These are phyloP conservation scores for Nepenthes alata DNA, from an alignment of 179 eudicot genomes.

Conservation along the genomic window DNA sequence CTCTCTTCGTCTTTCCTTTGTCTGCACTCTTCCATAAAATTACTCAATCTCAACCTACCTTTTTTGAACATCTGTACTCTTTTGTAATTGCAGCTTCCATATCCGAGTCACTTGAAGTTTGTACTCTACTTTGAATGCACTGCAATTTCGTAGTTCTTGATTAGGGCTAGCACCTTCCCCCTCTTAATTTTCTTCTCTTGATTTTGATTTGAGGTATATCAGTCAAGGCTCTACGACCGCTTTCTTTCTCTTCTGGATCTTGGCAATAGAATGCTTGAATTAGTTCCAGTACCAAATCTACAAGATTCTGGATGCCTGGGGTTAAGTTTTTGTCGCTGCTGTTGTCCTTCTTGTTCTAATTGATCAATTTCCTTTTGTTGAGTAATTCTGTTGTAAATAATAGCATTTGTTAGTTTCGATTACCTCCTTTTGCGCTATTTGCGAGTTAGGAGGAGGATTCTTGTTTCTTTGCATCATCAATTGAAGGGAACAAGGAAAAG, in stretches of 20 bases:
- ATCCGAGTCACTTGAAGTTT: background rate
- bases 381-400: constrained; percentile 6
- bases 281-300: constrained; percentile 18
- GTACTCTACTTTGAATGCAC: background rate
- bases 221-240: too few relatives aligned
- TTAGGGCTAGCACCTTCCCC: constrained; percentile 6
- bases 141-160: constrained; percentile 7
- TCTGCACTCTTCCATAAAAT: constrained; percentile 10
- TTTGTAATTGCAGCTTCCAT: background rate
- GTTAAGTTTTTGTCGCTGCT: too few relatives aligned
- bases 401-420: background rate
- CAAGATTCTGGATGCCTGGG: constrained; percentile 9
- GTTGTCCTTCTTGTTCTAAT: too few relatives aligned
- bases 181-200: constrained; percentile 7
- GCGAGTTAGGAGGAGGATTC: background rate
- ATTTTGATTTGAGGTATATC: too few relatives aligned
- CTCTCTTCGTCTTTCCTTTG: constrained; percentile 6
- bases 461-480: background rate
- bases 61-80: background rate
- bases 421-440: constrained; percentile 2
- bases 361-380: too few relatives aligned
- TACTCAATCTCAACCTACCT: constrained; percentile 10
- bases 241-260: constrained; percentile 14
- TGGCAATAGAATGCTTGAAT: constrained; percentile 7
- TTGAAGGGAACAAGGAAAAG: background rate